A percentile compares a stretch with the other conserved stretches of the same genome.
phyloP scores from a whole-genome alignment of 305 asterid genomes.

The Nicotiana rustica region DNA sequence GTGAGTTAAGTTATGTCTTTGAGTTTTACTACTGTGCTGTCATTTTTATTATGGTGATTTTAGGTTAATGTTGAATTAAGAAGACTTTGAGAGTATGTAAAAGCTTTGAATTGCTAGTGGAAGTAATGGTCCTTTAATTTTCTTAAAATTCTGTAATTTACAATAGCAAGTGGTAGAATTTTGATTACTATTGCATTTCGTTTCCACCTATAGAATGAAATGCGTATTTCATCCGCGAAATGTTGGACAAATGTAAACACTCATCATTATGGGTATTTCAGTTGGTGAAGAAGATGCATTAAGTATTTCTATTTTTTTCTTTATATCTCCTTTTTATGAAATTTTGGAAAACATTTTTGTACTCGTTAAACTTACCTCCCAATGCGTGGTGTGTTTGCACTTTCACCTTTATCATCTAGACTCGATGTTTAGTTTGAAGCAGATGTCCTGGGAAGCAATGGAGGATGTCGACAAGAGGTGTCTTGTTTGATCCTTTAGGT shows the following conservation, averaged over 20 bases:
- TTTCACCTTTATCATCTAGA: background rate
- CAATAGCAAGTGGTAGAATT: constrained; percentile 20
- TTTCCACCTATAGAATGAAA: constrained; percentile 22
- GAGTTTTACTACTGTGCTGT: constrained; percentile 4
- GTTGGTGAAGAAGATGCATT: constrained; percentile 1
- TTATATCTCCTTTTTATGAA: background rate
- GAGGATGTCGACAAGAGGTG: background rate
- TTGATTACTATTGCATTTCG: background rate
- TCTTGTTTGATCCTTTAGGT: constrained; percentile 17
- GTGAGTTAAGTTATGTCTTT: constrained; percentile 24
- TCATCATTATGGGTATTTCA: background rate
- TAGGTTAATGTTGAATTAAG: constrained; percentile 17
- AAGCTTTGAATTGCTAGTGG: constrained; percentile 32
- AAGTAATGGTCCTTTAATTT: background rate
- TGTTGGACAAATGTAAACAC: constrained; percentile 3
- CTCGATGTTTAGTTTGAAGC: background rate
- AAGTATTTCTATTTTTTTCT: constrained; percentile 2
- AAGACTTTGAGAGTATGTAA: background rate
- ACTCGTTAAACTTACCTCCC: background rate
- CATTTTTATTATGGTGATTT: constrained; percentile 5
- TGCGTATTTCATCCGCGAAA: background rate
- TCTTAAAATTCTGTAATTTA: background rate
- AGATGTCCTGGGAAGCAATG: background rate
- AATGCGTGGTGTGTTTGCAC: background rate
- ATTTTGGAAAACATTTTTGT: background rate